A percentile compares a stretch with the other conserved stretches of the same genome.
phyloP scores from a whole-genome alignment of 306 rosid genomes.

The Castanea sativa region DNA sequence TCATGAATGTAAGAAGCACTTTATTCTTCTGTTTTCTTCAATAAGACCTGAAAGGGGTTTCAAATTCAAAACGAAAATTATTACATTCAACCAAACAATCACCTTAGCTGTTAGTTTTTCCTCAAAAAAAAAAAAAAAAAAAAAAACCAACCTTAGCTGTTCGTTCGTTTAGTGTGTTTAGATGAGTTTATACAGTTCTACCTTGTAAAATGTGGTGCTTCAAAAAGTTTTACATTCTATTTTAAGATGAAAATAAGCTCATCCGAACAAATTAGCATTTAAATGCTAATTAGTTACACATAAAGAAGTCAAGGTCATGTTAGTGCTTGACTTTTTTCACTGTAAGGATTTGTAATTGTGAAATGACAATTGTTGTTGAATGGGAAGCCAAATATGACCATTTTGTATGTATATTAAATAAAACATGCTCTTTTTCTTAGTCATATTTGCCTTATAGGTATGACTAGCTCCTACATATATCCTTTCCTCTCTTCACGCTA shows the following conservation, averaged over 20 bases:
- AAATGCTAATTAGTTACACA: background rate
- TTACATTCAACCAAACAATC: background rate
- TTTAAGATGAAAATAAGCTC: too few species aligned
- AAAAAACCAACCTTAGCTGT: too few species aligned
- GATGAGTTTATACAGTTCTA: too few species aligned
- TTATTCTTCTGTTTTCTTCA: background rate
- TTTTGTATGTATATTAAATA: background rate
- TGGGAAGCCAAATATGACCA: background rate
- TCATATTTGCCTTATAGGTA: background rate
- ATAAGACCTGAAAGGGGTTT: background rate
- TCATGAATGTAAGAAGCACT: background rate
- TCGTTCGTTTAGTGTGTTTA: too few species aligned
- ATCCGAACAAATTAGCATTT: too few species aligned
- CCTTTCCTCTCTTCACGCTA: constrained; percentile 35
- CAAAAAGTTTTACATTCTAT: too few species aligned
- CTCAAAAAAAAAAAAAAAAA: too few species aligned
- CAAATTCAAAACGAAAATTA: background rate
- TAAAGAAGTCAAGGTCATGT: background rate
- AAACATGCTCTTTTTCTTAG: background rate
- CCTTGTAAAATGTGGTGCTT: too few species aligned
- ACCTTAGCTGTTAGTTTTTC: background rate
- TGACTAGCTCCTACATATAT: background rate
- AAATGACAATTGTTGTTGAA: background rate
- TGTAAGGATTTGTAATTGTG: background rate
- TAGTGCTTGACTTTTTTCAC: background rate